Evolutionary conservation across 148 eudicot genomes (phyloP).

Genomic region (Persicaria tinctoria): DNA sequence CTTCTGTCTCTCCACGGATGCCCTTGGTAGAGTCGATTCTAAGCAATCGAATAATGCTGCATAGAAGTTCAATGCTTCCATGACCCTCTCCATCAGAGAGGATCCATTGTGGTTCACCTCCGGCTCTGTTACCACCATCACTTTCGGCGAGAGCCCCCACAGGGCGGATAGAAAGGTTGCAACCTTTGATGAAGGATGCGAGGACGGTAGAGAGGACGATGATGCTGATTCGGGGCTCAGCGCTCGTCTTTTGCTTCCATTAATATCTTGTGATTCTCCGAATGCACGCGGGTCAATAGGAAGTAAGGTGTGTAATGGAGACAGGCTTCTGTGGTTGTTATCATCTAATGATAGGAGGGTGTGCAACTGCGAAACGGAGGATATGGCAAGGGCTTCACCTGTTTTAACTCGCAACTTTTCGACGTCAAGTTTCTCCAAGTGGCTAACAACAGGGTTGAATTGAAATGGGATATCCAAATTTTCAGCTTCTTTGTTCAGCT

Average conservation of each 20-base stretch:
- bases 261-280: background rate
- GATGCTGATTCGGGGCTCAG: slow-evolving; percentile 39
- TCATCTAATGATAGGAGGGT: slow-evolving; percentile 52
- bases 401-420: slow-evolving; percentile 55
- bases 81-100: slow-evolving; percentile 47
- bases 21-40: slow-evolving; percentile 36
- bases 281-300: background rate
- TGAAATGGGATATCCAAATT: slow-evolving; percentile 68
- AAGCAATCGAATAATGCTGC: slow-evolving; percentile 68
- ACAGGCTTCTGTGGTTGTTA: background rate
- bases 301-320: background rate
- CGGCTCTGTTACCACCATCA: slow-evolving; percentile 71
- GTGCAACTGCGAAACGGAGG: slow-evolving; percentile 56
- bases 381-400: slow-evolving; percentile 69
- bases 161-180: slow-evolving; percentile 35
- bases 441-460: slow-evolving; percentile 47
- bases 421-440: slow-evolving; percentile 50
- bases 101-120: slow-evolving; percentile 57
- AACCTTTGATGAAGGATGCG: slow-evolving; percentile 26
- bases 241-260: slow-evolving; percentile 14
- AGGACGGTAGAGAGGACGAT: slow-evolving; percentile 30
- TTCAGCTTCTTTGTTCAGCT: slow-evolving; percentile 56
- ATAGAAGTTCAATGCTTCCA: slow-evolving; percentile 55
- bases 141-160: slow-evolving; percentile 51
- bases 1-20: slow-evolving; percentile 46